These are phyloP conservation scores for Salix udensis DNA, from an alignment of 345 rosid genomes.

Conservation along the genomic window DNA sequence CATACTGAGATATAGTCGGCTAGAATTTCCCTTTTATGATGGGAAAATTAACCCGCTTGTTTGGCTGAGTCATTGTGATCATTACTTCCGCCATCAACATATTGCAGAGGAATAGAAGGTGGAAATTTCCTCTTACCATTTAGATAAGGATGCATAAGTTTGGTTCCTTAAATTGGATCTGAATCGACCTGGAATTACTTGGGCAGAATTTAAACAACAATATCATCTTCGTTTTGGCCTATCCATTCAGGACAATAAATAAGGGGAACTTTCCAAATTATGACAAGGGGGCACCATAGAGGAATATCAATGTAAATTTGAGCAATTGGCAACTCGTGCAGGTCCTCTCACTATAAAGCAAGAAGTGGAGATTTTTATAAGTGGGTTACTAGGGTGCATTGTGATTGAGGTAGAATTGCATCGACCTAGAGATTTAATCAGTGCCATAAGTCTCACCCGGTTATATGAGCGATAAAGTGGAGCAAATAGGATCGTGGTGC, in stretches of 20 bases:
- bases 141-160: background rate
- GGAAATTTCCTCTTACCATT: background rate
- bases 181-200: background rate
- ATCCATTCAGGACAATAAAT: background rate
- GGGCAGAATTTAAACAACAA: background rate
- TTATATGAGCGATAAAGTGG: background rate
- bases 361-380: background rate
- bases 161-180: background rate
- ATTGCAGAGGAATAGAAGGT: background rate
- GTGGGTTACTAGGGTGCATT: background rate
- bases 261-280: background rate
- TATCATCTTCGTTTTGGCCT: background rate
- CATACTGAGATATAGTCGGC: background rate
- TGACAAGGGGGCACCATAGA: background rate
- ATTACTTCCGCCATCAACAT: background rate
- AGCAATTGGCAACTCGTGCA: background rate
- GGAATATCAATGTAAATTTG: background rate
- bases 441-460: background rate
- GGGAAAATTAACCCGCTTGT: background rate
- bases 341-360: fast-evolving
- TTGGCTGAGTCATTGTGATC: background rate
- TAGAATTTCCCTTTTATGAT: background rate
- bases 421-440: background rate
- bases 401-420: background rate
- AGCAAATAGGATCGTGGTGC: no score